Base-by-base conservation (phyloP, 768 basidiomycete species). In the Mrakia gelida region DNA sequence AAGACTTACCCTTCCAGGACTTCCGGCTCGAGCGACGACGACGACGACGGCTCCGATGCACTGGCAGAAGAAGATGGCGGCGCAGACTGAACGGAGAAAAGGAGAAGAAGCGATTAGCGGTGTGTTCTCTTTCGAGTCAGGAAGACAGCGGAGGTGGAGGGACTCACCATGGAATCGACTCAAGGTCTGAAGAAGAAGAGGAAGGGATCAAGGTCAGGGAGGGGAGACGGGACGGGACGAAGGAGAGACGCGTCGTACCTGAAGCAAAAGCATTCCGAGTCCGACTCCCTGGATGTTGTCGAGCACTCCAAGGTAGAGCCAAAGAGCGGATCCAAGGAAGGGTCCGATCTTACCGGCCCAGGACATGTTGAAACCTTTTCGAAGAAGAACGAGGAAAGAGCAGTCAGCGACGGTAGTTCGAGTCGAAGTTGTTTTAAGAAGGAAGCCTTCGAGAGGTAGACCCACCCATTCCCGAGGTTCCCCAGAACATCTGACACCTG, bases 271-370 rank as follows among this genome's bases (percentile, higher is more conserved):
- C 91, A 95, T 91, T 75, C 93, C 94, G 70, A 97, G 86, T 34
- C 95, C 95, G 52, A 96, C 95, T 84, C 95, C 95, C 83, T 97
- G 95, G 56, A 97, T 87, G 52, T 95, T 94, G 83, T 95, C 95
- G 63, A 97, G 87, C 62, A 97, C 95, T 81, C 95, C 95, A 9
- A 97, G 88, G 95, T 95, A 97, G 61, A 97, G 86, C 95, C 95
- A 97, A 38, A 96, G 86, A 32, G 91, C 91, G 41, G 93, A 88
- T 61, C 93, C 92, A 15, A 79, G 70, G 68, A 49, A 79, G 1
- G 78, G 78, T 26, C 95, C 95, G 5, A 88, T 89, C 16, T 82
- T 83, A 16, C 95, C 94, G 3, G 92, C 95, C 95, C 95, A 97
- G 7, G 95, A 94, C 78, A 97, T 91, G 83, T 96, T 97, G 23